Evolutionary conservation across 129 eudicot species (phyloP).

Genomic region (Lactuca saligna): DNA sequence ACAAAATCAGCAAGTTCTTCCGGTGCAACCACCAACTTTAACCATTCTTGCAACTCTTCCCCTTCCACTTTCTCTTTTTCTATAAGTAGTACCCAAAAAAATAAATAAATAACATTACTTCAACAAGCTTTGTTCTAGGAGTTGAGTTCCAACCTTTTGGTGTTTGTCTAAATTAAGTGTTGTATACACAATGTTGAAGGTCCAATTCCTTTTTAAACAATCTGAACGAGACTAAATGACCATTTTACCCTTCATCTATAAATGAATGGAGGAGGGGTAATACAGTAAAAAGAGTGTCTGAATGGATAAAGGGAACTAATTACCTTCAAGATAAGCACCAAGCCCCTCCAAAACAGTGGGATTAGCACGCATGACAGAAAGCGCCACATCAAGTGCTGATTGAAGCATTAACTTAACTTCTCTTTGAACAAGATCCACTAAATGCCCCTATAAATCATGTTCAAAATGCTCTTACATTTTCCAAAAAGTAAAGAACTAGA

Average conservation of each 20-base stretch:
- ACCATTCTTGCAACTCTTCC: conserved; percentile 82
- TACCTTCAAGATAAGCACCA: conserved; percentile 98
- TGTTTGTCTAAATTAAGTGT: too few relatives aligned
- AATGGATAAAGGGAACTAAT: neutral
- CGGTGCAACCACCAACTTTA: conserved; percentile 88
- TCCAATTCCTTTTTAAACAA: too few relatives aligned
- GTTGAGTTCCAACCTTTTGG: too few relatives aligned
- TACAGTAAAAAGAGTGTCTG: too few relatives aligned
- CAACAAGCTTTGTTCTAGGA: neutral
- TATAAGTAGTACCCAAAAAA: conserved; percentile 15
- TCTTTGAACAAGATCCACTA: conserved; percentile 94
- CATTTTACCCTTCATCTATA: neutral
- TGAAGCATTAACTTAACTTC: conserved; percentile 89
- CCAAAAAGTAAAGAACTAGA: neutral
- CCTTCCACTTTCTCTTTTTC: conserved; percentile 91
- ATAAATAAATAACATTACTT: neutral
- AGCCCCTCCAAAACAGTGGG: conserved; percentile 95
- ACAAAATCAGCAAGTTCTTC: conserved; percentile 71
- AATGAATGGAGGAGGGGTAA: too few relatives aligned
- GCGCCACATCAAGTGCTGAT: conserved; percentile 92
- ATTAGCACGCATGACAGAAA: conserved; percentile 91
- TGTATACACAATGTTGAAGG: too few relatives aligned
- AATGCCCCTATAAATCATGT: conserved; percentile 60
- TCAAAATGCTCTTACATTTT: neutral
- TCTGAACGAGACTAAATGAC: neutral